A percentile compares a stretch with the other conserved stretches of the same genome.
Conservation (phyloP, 768 basidiomycete genomes). For the Leucogyrophana mollusca region DNA sequence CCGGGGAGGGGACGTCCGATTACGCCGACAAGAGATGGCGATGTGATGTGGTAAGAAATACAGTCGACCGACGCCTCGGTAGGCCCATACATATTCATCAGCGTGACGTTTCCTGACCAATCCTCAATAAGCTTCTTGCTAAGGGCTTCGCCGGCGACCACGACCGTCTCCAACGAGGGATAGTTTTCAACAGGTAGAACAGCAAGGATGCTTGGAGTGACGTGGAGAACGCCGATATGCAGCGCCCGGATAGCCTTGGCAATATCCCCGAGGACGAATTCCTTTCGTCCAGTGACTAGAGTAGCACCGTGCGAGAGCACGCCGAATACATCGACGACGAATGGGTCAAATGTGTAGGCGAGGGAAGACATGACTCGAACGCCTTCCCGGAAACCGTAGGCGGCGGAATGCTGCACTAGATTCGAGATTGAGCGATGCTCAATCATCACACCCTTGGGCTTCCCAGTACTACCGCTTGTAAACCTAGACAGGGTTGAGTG, state of each 20-base stretch:
- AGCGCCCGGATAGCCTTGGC: constrained; percentile 25
- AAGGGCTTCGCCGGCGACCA: constrained; percentile 22
- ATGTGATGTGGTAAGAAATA: constrained; percentile 21
- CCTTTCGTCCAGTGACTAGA: constrained; percentile 15
- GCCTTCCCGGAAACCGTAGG: constrained; percentile 19
- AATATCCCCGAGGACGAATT: constrained; percentile 29
- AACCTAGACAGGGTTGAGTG: constrained; percentile 9
- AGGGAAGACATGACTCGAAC: constrained; percentile 25
- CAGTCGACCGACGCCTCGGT: constrained; percentile 31
- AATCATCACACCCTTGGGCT: constrained; percentile 21
- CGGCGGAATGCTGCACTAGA: constrained; percentile 12
- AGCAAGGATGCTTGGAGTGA: constrained; percentile 29
- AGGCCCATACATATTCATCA: constrained; percentile 34
- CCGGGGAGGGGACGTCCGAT: constrained; percentile 31
- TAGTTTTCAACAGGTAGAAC: constrained; percentile 24
- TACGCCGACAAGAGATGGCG: constrained; percentile 17
- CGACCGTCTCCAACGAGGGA: constrained; percentile 24
- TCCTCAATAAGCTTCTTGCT: constrained; percentile 17
- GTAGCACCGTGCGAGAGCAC: constrained; percentile 18
- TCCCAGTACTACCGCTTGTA: constrained; percentile 20
- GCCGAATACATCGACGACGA: constrained; percentile 17
- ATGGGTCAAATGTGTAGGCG: constrained; percentile 28
- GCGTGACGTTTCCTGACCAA: constrained; percentile 21
- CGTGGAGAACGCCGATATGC: constrained; percentile 21
- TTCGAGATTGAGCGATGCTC: constrained; percentile 15